phyloP scores from a whole-genome alignment of 371 early-diverging fungal genomes.

The Aphelidium insulamus region DNA sequence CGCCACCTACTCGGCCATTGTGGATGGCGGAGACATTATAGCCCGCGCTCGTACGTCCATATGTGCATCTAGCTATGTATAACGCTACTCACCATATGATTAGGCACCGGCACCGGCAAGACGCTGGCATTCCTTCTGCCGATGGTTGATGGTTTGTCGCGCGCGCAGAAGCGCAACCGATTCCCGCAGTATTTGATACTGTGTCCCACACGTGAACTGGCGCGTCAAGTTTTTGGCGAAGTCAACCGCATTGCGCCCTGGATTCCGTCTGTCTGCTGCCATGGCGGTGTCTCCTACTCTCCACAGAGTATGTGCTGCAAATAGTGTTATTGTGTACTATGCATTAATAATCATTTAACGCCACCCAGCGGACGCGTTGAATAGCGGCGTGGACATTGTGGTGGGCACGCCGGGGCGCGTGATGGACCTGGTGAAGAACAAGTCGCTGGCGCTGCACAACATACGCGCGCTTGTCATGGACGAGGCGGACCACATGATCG shows the following conservation, averaged over 20 bases:
- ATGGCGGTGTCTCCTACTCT: too few relatives aligned
- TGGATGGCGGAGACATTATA: conserved; percentile 71
- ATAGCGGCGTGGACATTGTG: conserved; percentile 77
- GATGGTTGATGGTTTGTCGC: conserved; percentile 49
- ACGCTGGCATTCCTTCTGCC: conserved; percentile 77
- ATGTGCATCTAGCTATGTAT: too few relatives aligned
- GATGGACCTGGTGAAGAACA: conserved; percentile 78
- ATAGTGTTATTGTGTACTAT: too few relatives aligned
- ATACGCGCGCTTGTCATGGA: conserved; percentile 65
- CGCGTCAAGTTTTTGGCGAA: conserved; percentile 63
- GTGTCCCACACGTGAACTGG: conserved; percentile 92
- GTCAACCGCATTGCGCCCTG: conserved; percentile 32
- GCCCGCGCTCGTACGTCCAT: conserved; percentile 89
- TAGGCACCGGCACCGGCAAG: conserved; percentile 78
- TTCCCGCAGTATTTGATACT: too few relatives aligned
- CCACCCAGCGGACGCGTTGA: conserved; percentile 42
- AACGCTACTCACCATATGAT: too few relatives aligned
- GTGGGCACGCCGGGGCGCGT: conserved; percentile 96
- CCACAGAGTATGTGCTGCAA: too few relatives aligned
- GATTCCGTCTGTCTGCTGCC: too few relatives aligned
- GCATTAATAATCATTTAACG: too few relatives aligned
- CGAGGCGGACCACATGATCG: conserved; percentile 92
- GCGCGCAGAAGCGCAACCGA: too few relatives aligned
- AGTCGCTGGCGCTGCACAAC: conserved; percentile 41
- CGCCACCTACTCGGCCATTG: conserved; percentile 53